These are phyloP conservation scores for Epichloe elymi DNA, from an alignment of 2,329 filamentous ascomycete species.

Conservation along the genomic window DNA sequence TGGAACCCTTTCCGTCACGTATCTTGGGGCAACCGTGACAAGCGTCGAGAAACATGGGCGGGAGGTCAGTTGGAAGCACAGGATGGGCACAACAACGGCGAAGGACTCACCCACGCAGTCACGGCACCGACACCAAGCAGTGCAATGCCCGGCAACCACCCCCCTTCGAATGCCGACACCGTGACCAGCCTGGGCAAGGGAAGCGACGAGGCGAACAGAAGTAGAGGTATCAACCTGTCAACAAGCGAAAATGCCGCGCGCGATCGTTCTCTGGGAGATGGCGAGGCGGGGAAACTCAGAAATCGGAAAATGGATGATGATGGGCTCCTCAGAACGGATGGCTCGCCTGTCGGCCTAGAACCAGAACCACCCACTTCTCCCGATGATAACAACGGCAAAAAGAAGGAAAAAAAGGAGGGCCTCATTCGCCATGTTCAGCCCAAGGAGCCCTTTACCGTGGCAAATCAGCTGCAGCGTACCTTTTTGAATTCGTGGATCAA, in stretches of 20 bases:
- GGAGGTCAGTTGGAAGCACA: slow-evolving; percentile 20
- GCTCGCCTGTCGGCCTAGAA: background rate
- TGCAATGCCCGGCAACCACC: slow-evolving; percentile 11
- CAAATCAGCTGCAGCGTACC: slow-evolving; percentile 59
- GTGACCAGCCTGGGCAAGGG: slow-evolving; percentile 10
- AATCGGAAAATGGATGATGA: slow-evolving; percentile 19
- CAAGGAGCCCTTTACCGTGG: slow-evolving; percentile 42
- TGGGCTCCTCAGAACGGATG: slow-evolving; percentile 7
- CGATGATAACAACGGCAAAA: slow-evolving; percentile 12
- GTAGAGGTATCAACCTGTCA: slow-evolving; percentile 7
- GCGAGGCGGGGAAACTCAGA: slow-evolving; percentile 14
- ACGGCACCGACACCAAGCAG: slow-evolving; percentile 19
- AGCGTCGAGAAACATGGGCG: slow-evolving; percentile 23
- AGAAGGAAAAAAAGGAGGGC: slow-evolving; percentile 22
- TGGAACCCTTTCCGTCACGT: slow-evolving; percentile 34
- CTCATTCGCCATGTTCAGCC: slow-evolving; percentile 34
- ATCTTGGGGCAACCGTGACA: slow-evolving; percentile 18
- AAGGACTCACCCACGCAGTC: slow-evolving; percentile 21
- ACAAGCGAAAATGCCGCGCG: slow-evolving; percentile 10
- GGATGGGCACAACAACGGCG: slow-evolving; percentile 13
- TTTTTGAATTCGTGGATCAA: slow-evolving; percentile 81
- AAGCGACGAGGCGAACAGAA: slow-evolving; percentile 11
- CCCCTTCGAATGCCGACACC: slow-evolving; percentile 14
- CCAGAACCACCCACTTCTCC: slow-evolving; percentile 9
- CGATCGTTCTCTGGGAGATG: slow-evolving; percentile 11